phyloP scores from a whole-genome alignment of 2,329 filamentous ascomycete species.

The Lomentospora prolificans region DNA sequence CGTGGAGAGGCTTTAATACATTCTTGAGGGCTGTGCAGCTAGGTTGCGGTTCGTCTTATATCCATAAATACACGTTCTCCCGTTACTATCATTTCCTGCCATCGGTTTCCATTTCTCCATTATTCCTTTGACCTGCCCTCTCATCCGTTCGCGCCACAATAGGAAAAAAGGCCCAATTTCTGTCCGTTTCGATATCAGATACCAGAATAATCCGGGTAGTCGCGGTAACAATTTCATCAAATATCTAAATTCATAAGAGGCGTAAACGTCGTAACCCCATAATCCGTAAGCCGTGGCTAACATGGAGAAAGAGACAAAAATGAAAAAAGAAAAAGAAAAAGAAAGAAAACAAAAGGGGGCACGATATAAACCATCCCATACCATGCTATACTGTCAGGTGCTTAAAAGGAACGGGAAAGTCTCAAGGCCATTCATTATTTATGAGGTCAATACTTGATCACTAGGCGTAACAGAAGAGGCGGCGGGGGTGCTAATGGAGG shows the following conservation, averaged over 20 bases:
- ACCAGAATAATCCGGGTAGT: background rate
- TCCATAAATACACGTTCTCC: background rate
- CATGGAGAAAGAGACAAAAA: background rate
- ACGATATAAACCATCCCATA: too few species aligned
- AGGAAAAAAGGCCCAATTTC: background rate
- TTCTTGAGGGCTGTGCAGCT: too few species aligned
- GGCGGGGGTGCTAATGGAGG: too few species aligned
- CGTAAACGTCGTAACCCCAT: background rate
- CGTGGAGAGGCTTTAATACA: too few species aligned
- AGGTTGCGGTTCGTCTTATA: background rate
- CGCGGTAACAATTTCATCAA: background rate
- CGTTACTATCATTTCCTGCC: background rate
- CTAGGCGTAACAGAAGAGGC: too few species aligned
- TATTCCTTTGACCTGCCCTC: background rate
- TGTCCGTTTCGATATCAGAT: too few species aligned
- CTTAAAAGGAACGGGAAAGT: too few species aligned
- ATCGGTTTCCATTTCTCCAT: too few species aligned
- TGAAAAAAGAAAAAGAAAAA: background rate
- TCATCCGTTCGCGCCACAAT: background rate
- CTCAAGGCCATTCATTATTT: too few species aligned
- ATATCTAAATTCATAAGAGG: slow-evolving; percentile 1
- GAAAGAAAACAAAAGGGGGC: background rate
- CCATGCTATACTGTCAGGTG: background rate
- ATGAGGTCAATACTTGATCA: too few species aligned
- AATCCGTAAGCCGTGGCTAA: background rate